phyloP scores from a whole-genome alignment of 768 basidiomycete species.

The Auricularia auricula-judae region DNA sequence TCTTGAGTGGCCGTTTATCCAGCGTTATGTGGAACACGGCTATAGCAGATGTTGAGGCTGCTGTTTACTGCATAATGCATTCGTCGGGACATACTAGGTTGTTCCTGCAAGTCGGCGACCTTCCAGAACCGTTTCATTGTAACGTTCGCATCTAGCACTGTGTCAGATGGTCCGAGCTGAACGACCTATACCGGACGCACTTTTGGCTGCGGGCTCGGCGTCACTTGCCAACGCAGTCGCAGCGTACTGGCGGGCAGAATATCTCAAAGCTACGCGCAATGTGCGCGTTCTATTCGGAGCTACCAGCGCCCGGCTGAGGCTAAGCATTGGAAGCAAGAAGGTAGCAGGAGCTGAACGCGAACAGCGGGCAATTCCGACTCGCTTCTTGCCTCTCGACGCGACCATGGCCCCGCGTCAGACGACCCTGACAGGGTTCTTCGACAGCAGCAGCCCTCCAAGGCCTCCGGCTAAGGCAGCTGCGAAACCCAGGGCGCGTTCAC shows the following conservation, averaged over 20 bases:
- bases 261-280: background rate
- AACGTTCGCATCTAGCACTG: slow-evolving; percentile 62
- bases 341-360: too few relatives aligned
- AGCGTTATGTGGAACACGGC: slow-evolving; percentile 54
- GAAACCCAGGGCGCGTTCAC: slow-evolving; percentile 18
- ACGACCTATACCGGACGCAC: background rate
- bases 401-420: background rate
- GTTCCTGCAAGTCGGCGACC: slow-evolving; percentile 62
- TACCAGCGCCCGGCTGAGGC: background rate
- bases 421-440: background rate
- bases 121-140: slow-evolving; percentile 93
- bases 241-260: background rate
- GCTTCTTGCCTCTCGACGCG: background rate
- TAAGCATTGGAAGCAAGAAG: background rate
- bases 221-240: background rate
- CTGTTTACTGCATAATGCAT: background rate
- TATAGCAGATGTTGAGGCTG: slow-evolving; percentile 10
- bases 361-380: background rate
- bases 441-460: background rate
- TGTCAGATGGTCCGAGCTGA: background rate
- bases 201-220: slow-evolving; percentile 4
- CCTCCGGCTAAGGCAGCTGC: background rate
- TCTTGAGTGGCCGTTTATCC: slow-evolving; percentile 78
- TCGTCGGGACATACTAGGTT: slow-evolving; percentile 18
- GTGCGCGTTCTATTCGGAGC: background rate